These are phyloP conservation scores for Pseudocercospora crystallina DNA, from an alignment of 2,329 filamentous ascomycete species.

Conservation along the genomic window DNA sequence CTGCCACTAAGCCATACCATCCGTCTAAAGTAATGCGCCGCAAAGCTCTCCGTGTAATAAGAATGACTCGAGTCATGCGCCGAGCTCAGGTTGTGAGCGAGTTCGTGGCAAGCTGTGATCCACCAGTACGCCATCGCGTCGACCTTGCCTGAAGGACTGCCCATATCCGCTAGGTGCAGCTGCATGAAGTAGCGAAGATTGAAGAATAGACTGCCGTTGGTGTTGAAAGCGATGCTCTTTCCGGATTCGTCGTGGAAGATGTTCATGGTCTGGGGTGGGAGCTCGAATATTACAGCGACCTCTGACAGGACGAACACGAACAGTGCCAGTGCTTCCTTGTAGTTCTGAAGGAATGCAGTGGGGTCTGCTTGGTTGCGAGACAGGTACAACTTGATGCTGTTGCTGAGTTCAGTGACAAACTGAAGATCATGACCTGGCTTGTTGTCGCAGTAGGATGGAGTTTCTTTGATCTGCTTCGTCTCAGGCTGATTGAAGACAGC, in stretches of 20 bases:
- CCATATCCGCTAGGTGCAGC: slow-evolving; percentile 61
- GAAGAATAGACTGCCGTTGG: slow-evolving; percentile 83
- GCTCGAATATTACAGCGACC: slow-evolving; percentile 68
- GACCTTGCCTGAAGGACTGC: slow-evolving; percentile 51
- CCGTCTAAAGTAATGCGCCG: slow-evolving; percentile 72
- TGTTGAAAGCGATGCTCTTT: slow-evolving; percentile 89
- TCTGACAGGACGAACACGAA: slow-evolving; percentile 72
- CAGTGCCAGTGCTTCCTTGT: slow-evolving; percentile 62
- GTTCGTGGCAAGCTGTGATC: slow-evolving; percentile 91
- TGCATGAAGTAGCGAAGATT: slow-evolving; percentile 86
- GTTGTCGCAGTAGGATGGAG: slow-evolving; percentile 80
- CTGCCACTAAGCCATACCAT: slow-evolving; percentile 52
- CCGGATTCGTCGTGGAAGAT: slow-evolving; percentile 82
- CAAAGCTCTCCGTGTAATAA: slow-evolving; percentile 81
- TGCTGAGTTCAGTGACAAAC: slow-evolving; percentile 67
- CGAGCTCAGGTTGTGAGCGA: slow-evolving; percentile 87
- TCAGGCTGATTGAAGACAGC: slow-evolving; percentile 71
- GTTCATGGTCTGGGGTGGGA: slow-evolving; percentile 69
- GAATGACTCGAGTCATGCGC: slow-evolving; percentile 77
- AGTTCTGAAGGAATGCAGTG: slow-evolving; percentile 59
- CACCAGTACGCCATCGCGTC: slow-evolving; percentile 87
- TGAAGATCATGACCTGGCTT: slow-evolving; percentile 71
- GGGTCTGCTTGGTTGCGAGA: slow-evolving; percentile 54
- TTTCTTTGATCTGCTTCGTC: slow-evolving; percentile 72
- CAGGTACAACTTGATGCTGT: slow-evolving; percentile 73